A percentile compares a stretch with the other conserved stretches of the same genome.
phyloP scores from a whole-genome alignment of 2,329 filamentous ascomycete species.

The Penicillium rolfsii region DNA sequence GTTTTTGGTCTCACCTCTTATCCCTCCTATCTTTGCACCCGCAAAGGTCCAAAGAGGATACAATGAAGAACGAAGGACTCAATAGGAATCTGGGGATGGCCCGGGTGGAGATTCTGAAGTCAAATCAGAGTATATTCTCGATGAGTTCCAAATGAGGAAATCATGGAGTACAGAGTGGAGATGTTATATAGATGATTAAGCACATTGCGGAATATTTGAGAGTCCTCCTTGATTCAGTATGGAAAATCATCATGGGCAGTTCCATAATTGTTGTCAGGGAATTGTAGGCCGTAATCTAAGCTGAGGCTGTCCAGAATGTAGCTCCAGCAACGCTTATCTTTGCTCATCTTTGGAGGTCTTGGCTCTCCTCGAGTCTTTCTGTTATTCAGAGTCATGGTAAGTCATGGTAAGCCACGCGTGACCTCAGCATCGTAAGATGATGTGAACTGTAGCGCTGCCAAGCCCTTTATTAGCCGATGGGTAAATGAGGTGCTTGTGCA shows the following conservation, averaged over 20 bases:
- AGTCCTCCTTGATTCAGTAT: neutral
- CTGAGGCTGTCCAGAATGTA: neutral
- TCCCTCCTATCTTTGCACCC: too few relatives aligned
- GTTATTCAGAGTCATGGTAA: neutral
- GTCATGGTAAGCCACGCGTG: neutral
- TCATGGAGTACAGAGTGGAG: neutral
- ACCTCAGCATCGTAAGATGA: neutral
- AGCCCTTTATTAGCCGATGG: neutral
- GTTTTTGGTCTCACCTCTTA: neutral
- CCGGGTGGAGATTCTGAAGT: neutral
- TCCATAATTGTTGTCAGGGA: too few relatives aligned
- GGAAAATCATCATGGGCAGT: neutral
- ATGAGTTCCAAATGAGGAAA: neutral
- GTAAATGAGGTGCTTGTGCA: neutral
- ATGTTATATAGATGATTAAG: neutral
- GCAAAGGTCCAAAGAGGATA: too few relatives aligned
- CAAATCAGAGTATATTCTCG: neutral
- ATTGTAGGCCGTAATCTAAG: neutral
- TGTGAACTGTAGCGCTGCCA: neutral
- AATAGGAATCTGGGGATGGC: neutral
- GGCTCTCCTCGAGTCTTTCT: neutral
- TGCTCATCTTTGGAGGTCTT: neutral
- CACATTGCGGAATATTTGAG: neutral
- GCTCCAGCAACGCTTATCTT: neutral
- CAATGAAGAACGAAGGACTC: too few relatives aligned